Evolutionary conservation across 2,329 filamentous ascomycete species (phyloP).

Genomic region (Blastomyces parvus): DNA sequence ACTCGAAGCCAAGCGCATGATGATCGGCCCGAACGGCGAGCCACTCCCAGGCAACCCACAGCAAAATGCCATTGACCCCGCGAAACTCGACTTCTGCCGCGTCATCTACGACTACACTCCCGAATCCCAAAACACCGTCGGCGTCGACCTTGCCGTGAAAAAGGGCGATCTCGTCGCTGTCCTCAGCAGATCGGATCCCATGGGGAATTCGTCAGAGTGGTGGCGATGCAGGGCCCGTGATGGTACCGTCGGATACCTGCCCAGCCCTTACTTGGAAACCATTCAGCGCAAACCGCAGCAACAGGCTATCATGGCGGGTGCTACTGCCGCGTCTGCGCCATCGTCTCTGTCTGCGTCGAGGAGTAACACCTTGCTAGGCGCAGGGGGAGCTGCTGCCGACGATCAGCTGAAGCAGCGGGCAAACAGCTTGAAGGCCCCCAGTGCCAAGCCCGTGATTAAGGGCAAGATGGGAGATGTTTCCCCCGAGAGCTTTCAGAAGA

Average conservation of each 20-base stretch:
- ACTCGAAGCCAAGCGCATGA: constrained; percentile 53
- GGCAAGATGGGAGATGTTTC: constrained; percentile 56
- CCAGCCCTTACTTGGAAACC: constrained; percentile 76
- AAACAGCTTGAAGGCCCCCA: constrained; percentile 24
- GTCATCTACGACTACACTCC: constrained; percentile 91
- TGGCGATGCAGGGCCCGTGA: constrained; percentile 90
- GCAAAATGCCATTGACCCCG: constrained; percentile 59
- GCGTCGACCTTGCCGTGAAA: constrained; percentile 81
- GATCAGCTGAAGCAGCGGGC: constrained; percentile 19
- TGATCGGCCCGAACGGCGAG: constrained; percentile 44
- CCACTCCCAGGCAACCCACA: constrained; percentile 30
- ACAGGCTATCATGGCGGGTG: constrained; percentile 32
- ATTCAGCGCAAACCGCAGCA: constrained; percentile 48
- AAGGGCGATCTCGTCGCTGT: constrained; percentile 95
- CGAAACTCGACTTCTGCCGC: constrained; percentile 92
- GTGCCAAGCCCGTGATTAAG: constrained; percentile 40
- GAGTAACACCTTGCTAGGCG: constrained; percentile 6
- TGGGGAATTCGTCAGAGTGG: constrained; percentile 90
- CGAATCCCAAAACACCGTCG: constrained; percentile 51
- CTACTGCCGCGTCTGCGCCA: neutral
- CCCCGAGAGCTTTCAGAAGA: constrained; percentile 62
- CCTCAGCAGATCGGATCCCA: constrained; percentile 80
- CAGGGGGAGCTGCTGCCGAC: constrained; percentile 4
- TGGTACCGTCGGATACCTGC: constrained; percentile 82
- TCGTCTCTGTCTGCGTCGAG: neutral